Conservation (phyloP, 2,329 filamentous ascomycete genomes). For the Cercospora sp. region DNA sequence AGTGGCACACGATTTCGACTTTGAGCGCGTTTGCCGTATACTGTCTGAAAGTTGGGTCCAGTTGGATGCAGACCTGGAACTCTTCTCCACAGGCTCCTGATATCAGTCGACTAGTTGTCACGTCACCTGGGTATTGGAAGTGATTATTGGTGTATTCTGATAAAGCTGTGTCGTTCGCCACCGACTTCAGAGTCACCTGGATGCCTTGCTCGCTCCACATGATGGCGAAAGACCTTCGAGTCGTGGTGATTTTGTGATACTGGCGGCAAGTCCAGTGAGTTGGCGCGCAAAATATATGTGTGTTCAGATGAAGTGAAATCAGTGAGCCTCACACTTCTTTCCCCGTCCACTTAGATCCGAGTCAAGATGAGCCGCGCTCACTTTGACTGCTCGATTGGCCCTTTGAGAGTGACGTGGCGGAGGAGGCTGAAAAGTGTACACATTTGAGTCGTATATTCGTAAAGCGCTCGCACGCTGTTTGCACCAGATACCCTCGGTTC, state of each 20-base stretch:
- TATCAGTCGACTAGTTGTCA: neutral
- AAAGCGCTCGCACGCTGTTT: neutral
- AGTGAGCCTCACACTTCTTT: neutral
- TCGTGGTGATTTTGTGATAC: neutral
- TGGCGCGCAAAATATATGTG: neutral
- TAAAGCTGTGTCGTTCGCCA: neutral
- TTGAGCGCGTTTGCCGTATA: neutral
- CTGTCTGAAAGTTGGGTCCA: neutral
- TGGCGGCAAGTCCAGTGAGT: neutral
- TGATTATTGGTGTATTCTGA: neutral
- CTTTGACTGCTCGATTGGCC: neutral
- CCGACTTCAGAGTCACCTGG: neutral
- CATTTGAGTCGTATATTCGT: neutral
- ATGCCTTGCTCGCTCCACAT: neutral
- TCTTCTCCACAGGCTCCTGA: neutral
- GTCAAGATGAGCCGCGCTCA: neutral
- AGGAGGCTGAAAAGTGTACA: neutral
- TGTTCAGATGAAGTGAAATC: neutral
- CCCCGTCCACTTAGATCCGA: neutral
- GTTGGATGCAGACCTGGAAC: neutral
- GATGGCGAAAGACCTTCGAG: neutral
- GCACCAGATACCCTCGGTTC: neutral
- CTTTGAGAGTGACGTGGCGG: neutral
- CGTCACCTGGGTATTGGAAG: neutral
- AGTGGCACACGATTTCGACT: neutral